A percentile compares a stretch with the other conserved stretches of the same genome.
Evolutionary conservation across 2,329 filamentous ascomycete genomes (phyloP).

Genomic region (Monosporascus sp.): DNA sequence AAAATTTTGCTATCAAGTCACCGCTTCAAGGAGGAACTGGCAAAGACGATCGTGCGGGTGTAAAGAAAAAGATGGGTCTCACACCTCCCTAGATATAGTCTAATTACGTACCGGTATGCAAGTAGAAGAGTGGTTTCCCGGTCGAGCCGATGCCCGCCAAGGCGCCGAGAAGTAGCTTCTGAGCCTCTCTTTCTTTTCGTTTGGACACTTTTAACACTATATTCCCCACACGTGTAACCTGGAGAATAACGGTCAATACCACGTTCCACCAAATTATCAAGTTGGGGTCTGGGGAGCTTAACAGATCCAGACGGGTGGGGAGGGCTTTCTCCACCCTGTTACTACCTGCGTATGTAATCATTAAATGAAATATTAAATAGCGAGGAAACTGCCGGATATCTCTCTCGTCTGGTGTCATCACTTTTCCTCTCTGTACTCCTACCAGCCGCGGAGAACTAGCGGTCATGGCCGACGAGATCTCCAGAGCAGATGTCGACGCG

Average conservation of each 20-base stretch:
- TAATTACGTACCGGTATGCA: no score
- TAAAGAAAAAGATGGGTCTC: no score
- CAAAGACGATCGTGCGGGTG: no score
- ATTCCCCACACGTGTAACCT: conserved; percentile 5
- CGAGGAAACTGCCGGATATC: not conserved
- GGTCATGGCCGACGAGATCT: conserved; percentile 20
- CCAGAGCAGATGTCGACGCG: conserved; percentile 7
- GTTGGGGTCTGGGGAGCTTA: not conserved
- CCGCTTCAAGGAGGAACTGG: no score
- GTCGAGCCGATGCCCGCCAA: conserved; percentile 9
- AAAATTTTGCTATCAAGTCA: no score
- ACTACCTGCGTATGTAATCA: not conserved
- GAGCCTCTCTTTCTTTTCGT: conserved; percentile 6
- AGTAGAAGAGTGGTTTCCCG: no score
- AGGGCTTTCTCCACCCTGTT: not conserved
- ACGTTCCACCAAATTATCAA: not conserved
- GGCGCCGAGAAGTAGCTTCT: conserved; percentile 22
- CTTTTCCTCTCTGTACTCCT: not conserved
- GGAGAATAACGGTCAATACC: conserved; percentile 1
- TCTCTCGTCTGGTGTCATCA: not conserved
- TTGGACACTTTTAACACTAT: conserved; percentile 1
- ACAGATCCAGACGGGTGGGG: no score
- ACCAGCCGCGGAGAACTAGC: not conserved
- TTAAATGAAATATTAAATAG: not conserved
- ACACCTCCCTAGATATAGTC: no score